Conservation (phyloP, 1,284 basidiomycete genomes). For the Thecaphora frezii region DNA sequence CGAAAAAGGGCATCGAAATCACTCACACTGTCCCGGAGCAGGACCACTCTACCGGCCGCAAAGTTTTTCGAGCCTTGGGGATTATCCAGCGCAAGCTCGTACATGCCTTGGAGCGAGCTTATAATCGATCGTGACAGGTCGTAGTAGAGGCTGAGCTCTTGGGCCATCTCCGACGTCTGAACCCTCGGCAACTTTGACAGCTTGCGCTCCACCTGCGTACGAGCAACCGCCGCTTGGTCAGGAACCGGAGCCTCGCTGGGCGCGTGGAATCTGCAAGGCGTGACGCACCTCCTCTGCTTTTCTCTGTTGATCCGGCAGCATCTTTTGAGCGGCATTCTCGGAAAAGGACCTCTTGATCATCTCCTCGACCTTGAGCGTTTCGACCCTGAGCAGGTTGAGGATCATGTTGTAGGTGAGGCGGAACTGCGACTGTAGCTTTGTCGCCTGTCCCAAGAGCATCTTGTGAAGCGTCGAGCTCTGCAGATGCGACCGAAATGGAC, state of each 20-base stretch:
- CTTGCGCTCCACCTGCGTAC: constrained; percentile 77
- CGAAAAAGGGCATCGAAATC: background rate
- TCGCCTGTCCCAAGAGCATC: constrained; percentile 91
- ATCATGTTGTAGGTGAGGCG: constrained; percentile 99
- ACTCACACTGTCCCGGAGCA: constrained; percentile 79
- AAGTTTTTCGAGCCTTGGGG: constrained; percentile 73
- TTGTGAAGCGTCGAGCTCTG: constrained; percentile 74
- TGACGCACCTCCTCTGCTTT: constrained; percentile 66
- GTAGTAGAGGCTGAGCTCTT: constrained; percentile 77
- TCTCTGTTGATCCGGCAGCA: constrained; percentile 89
- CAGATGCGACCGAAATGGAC: too few relatives aligned
- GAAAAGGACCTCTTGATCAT: constrained; percentile 99
- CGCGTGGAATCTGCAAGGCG: too few relatives aligned
- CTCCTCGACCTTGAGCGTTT: constrained; percentile 93
- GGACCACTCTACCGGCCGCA: constrained; percentile 74
- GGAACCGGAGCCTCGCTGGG: too few relatives aligned
- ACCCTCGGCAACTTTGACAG: constrained; percentile 72
- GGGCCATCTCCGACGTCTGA: constrained; percentile 61
- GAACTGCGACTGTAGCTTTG: constrained; percentile 94
- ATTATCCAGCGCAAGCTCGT: constrained; percentile 69
- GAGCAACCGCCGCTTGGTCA: too few relatives aligned
- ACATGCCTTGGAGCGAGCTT: constrained; percentile 69
- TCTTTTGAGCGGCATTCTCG: constrained; percentile 89
- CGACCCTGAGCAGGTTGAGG: constrained; percentile 90
- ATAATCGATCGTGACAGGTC: constrained; percentile 72